Base-by-base conservation (phyloP, 1,139 yeast genomes). In the Candida tropicalis region DNA sequence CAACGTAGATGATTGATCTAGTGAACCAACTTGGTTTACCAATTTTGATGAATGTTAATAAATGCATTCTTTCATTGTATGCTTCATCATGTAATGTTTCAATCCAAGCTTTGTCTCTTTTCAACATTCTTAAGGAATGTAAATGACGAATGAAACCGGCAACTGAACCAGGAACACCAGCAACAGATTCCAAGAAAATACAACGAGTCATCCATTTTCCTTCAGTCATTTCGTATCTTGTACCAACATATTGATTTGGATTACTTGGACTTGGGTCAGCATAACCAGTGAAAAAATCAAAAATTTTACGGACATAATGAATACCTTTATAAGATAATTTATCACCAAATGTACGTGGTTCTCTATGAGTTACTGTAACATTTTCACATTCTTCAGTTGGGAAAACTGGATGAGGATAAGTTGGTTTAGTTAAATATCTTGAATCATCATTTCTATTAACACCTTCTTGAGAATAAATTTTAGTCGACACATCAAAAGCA, bases 141-240 rank as follows among this genome's bases (percentile, higher is more conserved):
- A 84, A 69, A 56, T 83, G 88, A 48, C 90, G 75, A 39, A 84
- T 60, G 60, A 82, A 82, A 1, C 85, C 84, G 10, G 88, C 93
- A 31, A 82, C 87, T 72, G 83, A 79, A 9, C 93, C 91, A 1
- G 93, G 93, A 12, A 85, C 87, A 11, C 89, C 91, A 8, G 93
- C 93, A 46, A 85, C 73, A 47, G 84, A 77, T 61, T 85, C 93
- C 50, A 85, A 72, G 56, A 85, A 84, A 29, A 85, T 79, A 48
- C 78, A 67, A 44, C 93, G 63, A n/a, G 83, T 79, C 43, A 85
- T 57, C 91, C 91, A 85, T 57, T 82, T 80, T 40, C 68, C 68
- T 33, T 77, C 79, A 2, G 84, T 81, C 87, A 84, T 81, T 36
- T 65, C 68, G 51, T 69, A 80, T 46, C 79, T 60, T 1, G 77